Evolutionary conservation across 148 eudicot genomes (phyloP).

Genomic region (Vaccinium macrocarpon): DNA sequence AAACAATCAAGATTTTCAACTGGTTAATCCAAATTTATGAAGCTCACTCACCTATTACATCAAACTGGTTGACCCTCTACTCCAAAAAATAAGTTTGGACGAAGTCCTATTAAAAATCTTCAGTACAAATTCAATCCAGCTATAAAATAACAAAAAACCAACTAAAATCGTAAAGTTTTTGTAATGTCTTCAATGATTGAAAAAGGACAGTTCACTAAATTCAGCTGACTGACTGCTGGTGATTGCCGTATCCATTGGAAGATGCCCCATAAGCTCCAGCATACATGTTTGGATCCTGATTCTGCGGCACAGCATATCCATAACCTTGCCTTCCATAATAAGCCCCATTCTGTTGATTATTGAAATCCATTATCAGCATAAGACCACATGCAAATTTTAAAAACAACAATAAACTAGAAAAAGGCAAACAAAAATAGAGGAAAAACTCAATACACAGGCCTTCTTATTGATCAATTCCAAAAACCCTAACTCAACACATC

Average conservation of each 20-base stretch:
- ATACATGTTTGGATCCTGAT: constrained; percentile 15
- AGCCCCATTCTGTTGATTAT: constrained; percentile 8
- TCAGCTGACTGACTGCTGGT: constrained; percentile 38
- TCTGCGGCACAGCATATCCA: neutral
- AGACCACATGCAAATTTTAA: neutral
- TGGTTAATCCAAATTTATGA: neutral
- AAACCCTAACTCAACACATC: neutral
- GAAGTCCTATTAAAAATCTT: neutral
- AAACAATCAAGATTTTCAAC: neutral
- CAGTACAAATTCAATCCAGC: neutral
- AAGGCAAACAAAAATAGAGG: neutral
- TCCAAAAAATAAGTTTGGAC: neutral
- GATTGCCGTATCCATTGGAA: constrained; percentile 31
- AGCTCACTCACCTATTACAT: neutral
- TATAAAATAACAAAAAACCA: neutral
- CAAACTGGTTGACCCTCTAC: neutral
- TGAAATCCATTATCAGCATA: neutral
- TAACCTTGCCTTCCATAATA: constrained; percentile 15
- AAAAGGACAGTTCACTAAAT: neutral
- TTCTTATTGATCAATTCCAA: neutral
- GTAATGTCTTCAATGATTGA: constrained; percentile 1
- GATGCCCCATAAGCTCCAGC: constrained; percentile 25
- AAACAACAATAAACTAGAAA: neutral
- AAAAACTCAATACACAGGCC: neutral
- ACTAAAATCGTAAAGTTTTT: neutral